phyloP scores from a whole-genome alignment of 192 early-diverging fungal species.

The Anaeromyces robustus region DNA sequence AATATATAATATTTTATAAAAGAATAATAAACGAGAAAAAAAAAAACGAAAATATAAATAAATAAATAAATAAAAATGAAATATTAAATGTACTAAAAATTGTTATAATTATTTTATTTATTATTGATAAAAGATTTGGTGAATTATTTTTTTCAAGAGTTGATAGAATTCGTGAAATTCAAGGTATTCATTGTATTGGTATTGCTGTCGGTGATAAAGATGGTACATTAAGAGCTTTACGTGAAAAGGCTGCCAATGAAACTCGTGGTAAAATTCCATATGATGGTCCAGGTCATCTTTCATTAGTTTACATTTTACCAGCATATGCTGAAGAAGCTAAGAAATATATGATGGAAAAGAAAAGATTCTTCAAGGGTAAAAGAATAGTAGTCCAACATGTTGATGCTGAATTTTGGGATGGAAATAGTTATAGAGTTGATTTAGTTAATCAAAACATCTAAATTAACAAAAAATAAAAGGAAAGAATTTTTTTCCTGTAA shows the following conservation, averaged over 20 bases:
- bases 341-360: not conserved
- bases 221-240: not conserved
- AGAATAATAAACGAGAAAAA: no score
- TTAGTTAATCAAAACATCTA: not conserved
- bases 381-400: not conserved
- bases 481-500: not conserved
- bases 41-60: no score
- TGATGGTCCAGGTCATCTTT: not conserved
- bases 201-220: not conserved
- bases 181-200: not conserved
- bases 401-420: not conserved
- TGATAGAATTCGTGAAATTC: not conserved
- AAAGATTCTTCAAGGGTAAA: not conserved
- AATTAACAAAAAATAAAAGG: no score
- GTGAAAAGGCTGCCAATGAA: not conserved
- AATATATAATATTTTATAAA: no score
- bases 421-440: not conserved
- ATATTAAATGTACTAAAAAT: no score
- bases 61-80: no score
- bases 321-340: not conserved
- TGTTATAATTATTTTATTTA: not conserved
- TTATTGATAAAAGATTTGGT: not conserved
- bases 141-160: not conserved
- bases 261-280: not conserved
- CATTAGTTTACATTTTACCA: not conserved